These are phyloP conservation scores for Fraxinus ornus DNA, from an alignment of 305 asterid species.

Conservation along the genomic window DNA sequence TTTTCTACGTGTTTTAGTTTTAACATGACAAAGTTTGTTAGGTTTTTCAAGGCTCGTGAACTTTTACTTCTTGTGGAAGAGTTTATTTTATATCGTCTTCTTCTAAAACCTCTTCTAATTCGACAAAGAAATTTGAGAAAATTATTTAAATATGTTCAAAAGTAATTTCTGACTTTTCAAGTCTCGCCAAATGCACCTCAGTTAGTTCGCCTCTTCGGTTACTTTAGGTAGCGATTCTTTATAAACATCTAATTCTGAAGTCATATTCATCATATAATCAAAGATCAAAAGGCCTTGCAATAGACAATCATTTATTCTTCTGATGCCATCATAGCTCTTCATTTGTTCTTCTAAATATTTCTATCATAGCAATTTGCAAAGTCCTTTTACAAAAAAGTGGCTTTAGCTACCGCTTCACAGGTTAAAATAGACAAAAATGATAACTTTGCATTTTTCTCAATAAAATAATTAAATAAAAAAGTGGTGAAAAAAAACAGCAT, in stretches of 20 bases:
- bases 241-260: constrained; percentile 68
- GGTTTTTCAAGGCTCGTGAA: constrained; percentile 21
- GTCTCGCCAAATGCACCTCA: background rate
- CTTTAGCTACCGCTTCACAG: too few relatives aligned
- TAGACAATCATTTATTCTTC: constrained; percentile 37
- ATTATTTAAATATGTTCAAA: background rate
- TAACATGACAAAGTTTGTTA: constrained; percentile 52
- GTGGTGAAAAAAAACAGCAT: background rate
- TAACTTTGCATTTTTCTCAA: too few relatives aligned
- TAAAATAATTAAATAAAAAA: too few relatives aligned
- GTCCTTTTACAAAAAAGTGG: background rate
- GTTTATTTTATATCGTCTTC: background rate
- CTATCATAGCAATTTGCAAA: background rate
- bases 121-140: background rate
- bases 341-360: background rate
- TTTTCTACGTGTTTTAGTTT: constrained; percentile 58
- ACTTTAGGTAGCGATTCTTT: constrained; percentile 65
- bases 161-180: background rate
- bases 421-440: background rate
- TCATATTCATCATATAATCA: constrained; percentile 61
- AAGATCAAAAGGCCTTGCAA: constrained; percentile 43
- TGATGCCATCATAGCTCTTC: constrained; percentile 66
- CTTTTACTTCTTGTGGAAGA: background rate
- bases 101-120: background rate
- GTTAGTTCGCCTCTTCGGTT: constrained; percentile 62